Conservation (phyloP, 345 rosid species). For the Syzygium oleosum region DNA sequence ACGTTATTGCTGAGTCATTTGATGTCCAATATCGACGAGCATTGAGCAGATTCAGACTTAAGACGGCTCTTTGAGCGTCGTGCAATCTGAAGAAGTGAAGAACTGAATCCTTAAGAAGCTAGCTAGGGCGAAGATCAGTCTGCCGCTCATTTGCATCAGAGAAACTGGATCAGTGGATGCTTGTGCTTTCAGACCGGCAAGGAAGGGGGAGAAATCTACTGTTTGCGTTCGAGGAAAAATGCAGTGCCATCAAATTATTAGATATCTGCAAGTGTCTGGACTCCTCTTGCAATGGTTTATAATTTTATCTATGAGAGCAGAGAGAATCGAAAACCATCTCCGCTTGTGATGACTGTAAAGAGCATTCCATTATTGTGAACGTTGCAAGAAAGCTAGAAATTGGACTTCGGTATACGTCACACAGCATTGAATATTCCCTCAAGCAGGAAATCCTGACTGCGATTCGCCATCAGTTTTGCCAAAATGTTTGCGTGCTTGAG, state of each 20-base stretch:
- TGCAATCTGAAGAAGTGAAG: not conserved
- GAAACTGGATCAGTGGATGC: not conserved
- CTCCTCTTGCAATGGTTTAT: not conserved
- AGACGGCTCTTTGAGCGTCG: not conserved
- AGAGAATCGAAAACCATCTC: not conserved
- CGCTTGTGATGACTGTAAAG: not conserved
- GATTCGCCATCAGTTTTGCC: not conserved
- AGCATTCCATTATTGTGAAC: not conserved
- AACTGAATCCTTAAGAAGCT: not conserved
- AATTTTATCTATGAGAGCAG: not conserved
- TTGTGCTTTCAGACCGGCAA: not conserved
- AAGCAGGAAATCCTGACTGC: not conserved
- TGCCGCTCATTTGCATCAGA: not conserved
- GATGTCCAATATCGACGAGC: not conserved
- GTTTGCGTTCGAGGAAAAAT: not conserved
- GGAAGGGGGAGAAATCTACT: not conserved
- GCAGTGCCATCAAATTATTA: not conserved
- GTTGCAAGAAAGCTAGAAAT: not conserved
- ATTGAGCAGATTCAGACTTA: not conserved
- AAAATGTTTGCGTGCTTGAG: not conserved
- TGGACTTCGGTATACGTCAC: not conserved
- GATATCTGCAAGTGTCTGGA: not conserved
- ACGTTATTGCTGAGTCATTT: not conserved
- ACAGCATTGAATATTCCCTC: not conserved
- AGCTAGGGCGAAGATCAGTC: not conserved